Evolutionary conservation across 2,329 filamentous ascomycete species (phyloP).

Genomic region (Neopestalotiopsis sp.): DNA sequence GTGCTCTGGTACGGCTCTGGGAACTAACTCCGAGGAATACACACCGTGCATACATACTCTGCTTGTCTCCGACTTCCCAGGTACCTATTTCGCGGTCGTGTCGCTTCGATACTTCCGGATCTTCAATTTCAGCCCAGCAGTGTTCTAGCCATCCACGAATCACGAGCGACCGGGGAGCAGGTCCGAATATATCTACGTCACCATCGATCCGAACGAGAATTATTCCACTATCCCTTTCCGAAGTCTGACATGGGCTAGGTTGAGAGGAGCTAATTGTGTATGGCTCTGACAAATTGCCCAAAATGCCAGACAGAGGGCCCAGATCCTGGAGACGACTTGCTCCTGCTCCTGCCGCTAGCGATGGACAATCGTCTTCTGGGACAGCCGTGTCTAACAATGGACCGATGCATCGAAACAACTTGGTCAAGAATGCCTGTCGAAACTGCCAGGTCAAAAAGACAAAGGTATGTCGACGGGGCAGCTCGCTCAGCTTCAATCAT

Average conservation of each 20-base stretch:
- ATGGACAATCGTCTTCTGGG: not conserved
- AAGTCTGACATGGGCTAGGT: not conserved
- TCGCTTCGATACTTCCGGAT: too few relatives aligned
- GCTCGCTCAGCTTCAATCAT: not conserved
- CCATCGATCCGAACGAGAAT: too few relatives aligned
- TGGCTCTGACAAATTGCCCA: not conserved
- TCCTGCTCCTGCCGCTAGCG: not conserved
- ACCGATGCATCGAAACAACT: not conserved
- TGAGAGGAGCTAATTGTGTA: not conserved
- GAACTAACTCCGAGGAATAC: too few relatives aligned
- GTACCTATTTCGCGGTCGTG: too few relatives aligned
- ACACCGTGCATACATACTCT: too few relatives aligned
- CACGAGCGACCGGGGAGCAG: too few relatives aligned
- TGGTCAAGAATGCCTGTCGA: conserved; percentile 10
- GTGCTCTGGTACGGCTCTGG: too few relatives aligned
- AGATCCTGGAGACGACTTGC: not conserved
- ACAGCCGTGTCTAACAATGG: not conserved
- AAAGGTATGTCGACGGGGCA: not conserved
- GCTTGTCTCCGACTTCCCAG: too few relatives aligned
- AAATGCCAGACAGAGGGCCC: not conserved
- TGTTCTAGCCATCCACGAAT: too few relatives aligned
- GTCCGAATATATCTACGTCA: too few relatives aligned
- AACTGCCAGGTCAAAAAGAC: conserved; percentile 15
- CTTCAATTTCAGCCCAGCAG: too few relatives aligned
- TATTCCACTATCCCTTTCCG: not conserved